Evolutionary conservation across 257 asterid genomes (phyloP).

Genomic region (Ilex aquifolium): DNA sequence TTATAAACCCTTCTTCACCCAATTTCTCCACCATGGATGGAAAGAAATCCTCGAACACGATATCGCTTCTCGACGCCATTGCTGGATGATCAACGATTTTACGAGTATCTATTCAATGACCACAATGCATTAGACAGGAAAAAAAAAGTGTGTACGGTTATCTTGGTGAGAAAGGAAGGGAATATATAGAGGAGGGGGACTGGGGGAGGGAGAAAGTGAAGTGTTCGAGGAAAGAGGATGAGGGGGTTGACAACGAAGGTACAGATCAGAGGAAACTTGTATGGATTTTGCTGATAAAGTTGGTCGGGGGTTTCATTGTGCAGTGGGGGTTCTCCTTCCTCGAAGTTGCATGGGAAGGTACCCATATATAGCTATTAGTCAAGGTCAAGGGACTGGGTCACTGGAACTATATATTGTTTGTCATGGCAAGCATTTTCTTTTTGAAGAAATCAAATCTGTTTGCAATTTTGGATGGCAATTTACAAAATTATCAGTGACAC

Average conservation of each 20-base stretch:
- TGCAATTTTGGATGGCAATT: no score
- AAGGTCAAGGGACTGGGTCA: no score
- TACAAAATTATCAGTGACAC: no score
- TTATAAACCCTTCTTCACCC: not conserved
- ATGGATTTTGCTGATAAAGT: not conserved
- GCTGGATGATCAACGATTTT: not conserved
- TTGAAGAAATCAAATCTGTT: no score
- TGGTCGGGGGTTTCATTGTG: not conserved
- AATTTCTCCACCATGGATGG: not conserved
- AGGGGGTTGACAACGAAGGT: not conserved
- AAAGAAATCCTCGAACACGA: not conserved
- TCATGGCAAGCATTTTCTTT: no score
- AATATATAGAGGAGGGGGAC: not conserved
- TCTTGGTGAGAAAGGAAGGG: not conserved
- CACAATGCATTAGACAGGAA: no score
- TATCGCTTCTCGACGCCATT: not conserved
- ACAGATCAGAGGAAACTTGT: not conserved
- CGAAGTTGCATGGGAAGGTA: not conserved
- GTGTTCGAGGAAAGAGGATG: not conserved
- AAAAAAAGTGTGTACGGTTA: no score
- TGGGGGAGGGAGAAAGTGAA: not conserved
- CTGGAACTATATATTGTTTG: no score
- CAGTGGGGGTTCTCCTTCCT: not conserved
- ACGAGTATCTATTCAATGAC: no score
- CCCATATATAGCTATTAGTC: not conserved